Percentiles rank a stretch among this genome's conserved stretches.
Conservation (phyloP, 1,139 yeast species). For the Meyerozyma athensensis region DNA sequence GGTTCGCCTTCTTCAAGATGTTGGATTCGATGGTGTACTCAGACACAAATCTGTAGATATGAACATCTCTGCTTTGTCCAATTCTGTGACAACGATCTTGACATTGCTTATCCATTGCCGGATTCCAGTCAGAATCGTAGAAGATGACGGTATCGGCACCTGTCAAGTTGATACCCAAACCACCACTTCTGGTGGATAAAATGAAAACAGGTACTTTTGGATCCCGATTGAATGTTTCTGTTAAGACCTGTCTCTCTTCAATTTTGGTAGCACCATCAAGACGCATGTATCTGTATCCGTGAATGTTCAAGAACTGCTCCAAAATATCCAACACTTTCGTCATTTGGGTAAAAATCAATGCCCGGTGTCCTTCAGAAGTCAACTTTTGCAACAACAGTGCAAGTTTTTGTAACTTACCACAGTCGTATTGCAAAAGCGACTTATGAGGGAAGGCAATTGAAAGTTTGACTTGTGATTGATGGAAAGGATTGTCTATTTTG, state of each 20-base stretch:
- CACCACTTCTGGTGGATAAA: constrained; percentile 94
- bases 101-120: constrained; percentile 99
- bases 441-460: constrained; percentile 97
- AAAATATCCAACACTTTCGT: constrained; percentile 90
- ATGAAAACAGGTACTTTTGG: constrained; percentile 85
- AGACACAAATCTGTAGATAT: constrained; percentile 91
- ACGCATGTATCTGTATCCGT: constrained; percentile 91
- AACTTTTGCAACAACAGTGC: constrained; percentile 72
- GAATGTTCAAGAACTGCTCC: constrained; percentile 90
- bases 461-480: constrained; percentile 76
- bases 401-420: constrained; percentile 90
- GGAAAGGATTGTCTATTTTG: constrained; percentile 61
- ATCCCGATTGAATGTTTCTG: constrained; percentile 90
- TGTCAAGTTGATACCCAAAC: constrained; percentile 92
- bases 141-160: constrained; percentile 99
- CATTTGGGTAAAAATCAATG: constrained; percentile 96
- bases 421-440: constrained; percentile 85
- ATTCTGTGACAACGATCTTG: constrained; percentile 99
- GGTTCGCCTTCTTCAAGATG: constrained; percentile 90
- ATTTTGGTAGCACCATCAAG: constrained; percentile 96
- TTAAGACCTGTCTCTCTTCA: constrained; percentile 91
- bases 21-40: constrained; percentile 96
- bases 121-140: constrained; percentile 99
- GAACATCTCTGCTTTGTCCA: constrained; percentile 97
- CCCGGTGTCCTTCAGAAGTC: constrained; percentile 85